Evolutionary conservation across 441 rosid species (phyloP).

Genomic region (Pelargonium citronellum): DNA sequence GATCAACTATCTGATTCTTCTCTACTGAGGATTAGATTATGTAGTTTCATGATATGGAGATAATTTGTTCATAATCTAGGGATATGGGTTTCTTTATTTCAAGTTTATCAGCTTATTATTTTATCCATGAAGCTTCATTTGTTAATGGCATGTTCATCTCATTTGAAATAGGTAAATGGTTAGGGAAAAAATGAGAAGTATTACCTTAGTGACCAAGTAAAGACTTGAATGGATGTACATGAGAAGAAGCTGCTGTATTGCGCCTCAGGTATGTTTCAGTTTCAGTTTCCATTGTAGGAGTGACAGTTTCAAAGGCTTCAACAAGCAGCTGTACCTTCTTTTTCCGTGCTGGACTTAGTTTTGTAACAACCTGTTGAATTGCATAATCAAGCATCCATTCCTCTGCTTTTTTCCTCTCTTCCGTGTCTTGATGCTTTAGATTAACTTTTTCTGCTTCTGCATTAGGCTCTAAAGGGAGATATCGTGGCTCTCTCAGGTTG

Average conservation of each 20-base stretch:
- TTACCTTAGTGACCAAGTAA: constrained; percentile 23
- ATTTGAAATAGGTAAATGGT: constrained; percentile 6
- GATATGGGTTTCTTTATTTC: too few relatives aligned
- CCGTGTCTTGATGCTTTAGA: constrained; percentile 55
- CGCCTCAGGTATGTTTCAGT: constrained; percentile 5
- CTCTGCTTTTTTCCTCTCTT: constrained; percentile 54
- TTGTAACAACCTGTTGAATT: constrained; percentile 66
- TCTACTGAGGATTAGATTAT: not conserved
- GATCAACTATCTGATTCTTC: not conserved
- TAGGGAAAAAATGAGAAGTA: not conserved
- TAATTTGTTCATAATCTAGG: not conserved
- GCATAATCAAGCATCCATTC: constrained; percentile 93
- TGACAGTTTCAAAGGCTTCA: constrained; percentile 82
- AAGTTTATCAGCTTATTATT: not conserved
- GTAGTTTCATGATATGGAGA: too few relatives aligned
- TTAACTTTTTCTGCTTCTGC: constrained; percentile 56
- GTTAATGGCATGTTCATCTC: not conserved
- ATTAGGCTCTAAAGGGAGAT: constrained; percentile 37
- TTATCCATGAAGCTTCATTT: not conserved
- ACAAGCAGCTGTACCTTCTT: constrained; percentile 70
- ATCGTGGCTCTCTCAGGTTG: constrained; percentile 45
- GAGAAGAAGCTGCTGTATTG: constrained; percentile 12
- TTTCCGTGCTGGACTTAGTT: constrained; percentile 68
- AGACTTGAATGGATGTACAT: constrained; percentile 20
- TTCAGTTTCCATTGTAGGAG: constrained; percentile 38